Conservation (phyloP, 257 asterid genomes). For the Solanum clarkiae region DNA sequence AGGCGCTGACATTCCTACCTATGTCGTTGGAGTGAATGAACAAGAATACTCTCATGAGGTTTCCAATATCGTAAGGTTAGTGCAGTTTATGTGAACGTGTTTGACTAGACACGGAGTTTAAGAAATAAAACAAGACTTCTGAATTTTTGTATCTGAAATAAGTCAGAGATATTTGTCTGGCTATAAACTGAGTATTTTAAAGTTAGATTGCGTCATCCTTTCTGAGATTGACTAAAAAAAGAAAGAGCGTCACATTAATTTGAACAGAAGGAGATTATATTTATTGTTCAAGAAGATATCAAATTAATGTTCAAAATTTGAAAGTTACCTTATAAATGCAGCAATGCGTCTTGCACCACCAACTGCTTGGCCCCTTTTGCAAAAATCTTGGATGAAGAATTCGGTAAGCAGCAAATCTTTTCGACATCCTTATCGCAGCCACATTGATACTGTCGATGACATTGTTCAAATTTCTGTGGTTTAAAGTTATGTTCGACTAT, state of each 20-base stretch:
- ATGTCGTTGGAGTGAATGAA: slow-evolving; percentile 84
- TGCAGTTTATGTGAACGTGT: neutral
- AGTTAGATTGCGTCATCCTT: neutral
- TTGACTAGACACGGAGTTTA: neutral
- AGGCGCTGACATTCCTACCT: slow-evolving; percentile 92
- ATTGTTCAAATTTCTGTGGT: neutral
- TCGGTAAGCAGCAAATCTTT: slow-evolving; percentile 29
- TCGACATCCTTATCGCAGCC: neutral
- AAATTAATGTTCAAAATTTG: neutral
- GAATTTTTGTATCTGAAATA: too few species aligned
- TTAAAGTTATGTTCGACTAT: neutral
- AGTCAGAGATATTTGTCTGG: neutral
- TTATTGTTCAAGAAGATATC: neutral
- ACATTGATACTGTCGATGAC: neutral
- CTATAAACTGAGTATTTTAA: too few species aligned
- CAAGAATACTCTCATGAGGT: slow-evolving; percentile 70
- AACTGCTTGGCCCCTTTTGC: slow-evolving; percentile 94
- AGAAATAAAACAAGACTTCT: neutral
- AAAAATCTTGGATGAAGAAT: slow-evolving; percentile 75
- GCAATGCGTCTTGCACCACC: slow-evolving; percentile 97
- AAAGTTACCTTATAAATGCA: slow-evolving; percentile 9
- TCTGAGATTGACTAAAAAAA: neutral
- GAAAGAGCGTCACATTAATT: neutral
- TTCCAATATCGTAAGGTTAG: slow-evolving; percentile 69
- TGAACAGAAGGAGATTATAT: neutral